phyloP scores from a whole-genome alignment of 1,284 basidiomycete species.

The Uromyces viciae-fabae region DNA sequence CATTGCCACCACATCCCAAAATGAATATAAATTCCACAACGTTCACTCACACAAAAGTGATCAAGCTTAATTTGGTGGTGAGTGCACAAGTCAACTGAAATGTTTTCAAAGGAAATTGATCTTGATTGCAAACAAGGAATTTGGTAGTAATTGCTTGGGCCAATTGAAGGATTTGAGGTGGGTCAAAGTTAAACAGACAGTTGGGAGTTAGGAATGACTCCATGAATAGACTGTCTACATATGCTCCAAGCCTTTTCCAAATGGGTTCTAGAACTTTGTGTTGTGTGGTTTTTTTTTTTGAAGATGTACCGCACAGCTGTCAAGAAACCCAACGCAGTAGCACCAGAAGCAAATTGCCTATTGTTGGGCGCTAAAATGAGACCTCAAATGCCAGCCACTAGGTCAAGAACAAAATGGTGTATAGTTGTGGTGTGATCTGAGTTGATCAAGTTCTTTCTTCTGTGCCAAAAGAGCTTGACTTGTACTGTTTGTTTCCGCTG shows the following conservation, averaged over 20 bases:
- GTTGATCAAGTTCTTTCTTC: not conserved
- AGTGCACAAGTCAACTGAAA: not conserved
- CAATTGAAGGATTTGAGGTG: not conserved
- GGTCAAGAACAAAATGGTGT: not conserved
- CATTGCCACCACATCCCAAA: too few relatives aligned
- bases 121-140: not conserved
- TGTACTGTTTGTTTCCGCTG: not conserved
- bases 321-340: not conserved
- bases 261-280: not conserved
- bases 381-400: not conserved
- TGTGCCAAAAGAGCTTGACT: not conserved
- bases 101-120: not conserved
- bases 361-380: not conserved
- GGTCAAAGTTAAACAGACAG: not conserved
- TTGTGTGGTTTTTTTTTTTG: not conserved
- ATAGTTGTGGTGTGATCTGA: not conserved
- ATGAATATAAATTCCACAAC: too few relatives aligned
- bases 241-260: slow-evolving; percentile 4
- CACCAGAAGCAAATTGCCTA: not conserved
- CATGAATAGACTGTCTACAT: not conserved
- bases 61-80: not conserved
- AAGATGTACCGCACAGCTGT: not conserved
- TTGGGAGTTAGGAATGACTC: not conserved
- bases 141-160: not conserved
- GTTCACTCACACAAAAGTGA: too few relatives aligned